Evolutionary conservation across 139 green algal species (phyloP), one percentile per base, ranked within the genome.

Genomic region (Volvox africanus): DNA sequence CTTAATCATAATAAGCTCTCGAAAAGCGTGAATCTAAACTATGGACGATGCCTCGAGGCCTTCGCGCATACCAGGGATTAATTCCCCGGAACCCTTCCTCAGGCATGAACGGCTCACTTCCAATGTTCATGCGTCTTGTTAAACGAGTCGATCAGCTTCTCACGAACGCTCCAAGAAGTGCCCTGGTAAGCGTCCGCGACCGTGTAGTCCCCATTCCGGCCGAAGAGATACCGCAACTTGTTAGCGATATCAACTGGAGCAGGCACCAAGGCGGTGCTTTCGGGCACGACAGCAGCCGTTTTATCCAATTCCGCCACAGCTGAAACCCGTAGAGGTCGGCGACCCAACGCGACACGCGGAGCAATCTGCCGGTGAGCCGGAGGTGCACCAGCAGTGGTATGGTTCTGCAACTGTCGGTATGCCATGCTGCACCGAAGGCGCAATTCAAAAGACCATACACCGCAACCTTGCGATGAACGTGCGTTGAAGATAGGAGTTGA

Each of bases 81-180:
- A 19, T 17, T 19, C 50, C 37, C 20, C 55, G 50, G 50, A 73
- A 73, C 80, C 80, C 55, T 44, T 69, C 26, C 79, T 26, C 32
- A 55, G 9, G 21, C 21, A 28, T 28, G 21, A 73, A 24, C 16
- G 30, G 90, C 94, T 94, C 67, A 97, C 96, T 95, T 95, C 96
- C 97, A 99, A 92, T 97, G 91, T 1, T 95, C 95, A 69, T 98
- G 95, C 3, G 97, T 99, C 76, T 95, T 94, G 86, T 98, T 95
- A 80, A 99, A 97, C 0, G 88, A 80, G 30, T 99, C 97, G 75
- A 99, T 95, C n/a, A 99, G 95, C 21, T 92, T 88, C 77, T 99
- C 97, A 36, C 97, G 96, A 44, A 98, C 96, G 86, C 92, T 97
- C 92, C 92, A 97, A 24, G 97, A 92, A 36, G 94, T 89, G 36